A percentile compares a stretch with the other conserved stretches of the same genome.
Evolutionary conservation across 768 basidiomycete genomes (phyloP).

Genomic region (Leccinellum rugosiceps): DNA sequence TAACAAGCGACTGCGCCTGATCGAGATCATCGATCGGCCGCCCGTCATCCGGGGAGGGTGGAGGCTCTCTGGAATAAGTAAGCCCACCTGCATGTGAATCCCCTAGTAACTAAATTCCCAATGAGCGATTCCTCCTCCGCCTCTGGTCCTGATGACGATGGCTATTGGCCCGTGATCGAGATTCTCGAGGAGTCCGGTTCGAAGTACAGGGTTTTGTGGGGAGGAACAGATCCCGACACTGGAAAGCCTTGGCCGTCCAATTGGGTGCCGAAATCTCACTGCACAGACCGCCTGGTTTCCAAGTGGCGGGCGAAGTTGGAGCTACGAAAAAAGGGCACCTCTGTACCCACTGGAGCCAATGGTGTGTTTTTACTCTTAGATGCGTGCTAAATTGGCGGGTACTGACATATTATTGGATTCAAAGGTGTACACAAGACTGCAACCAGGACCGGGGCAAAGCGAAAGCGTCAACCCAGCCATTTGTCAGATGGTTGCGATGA

Average conservation of each 20-base stretch:
- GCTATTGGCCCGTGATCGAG: neutral
- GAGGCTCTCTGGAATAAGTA: too few species aligned
- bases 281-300: neutral
- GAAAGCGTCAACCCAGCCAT: too few species aligned
- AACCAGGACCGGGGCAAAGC: too few species aligned
- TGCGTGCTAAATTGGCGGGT: neutral
- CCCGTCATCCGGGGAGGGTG: too few species aligned
- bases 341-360: neutral
- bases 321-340: neutral
- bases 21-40: too few species aligned
- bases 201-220: neutral
- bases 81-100: too few species aligned
- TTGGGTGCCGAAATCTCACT: neutral
- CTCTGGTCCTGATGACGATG: too few species aligned
- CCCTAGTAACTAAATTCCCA: too few species aligned
- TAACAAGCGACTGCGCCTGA: too few species aligned
- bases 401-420: neutral
- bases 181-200: neutral
- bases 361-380: neutral
- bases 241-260: neutral
- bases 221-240: neutral
- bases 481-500: too few species aligned
- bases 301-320: neutral
- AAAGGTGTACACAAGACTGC: neutral
- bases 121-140: too few species aligned